Conservation (phyloP, 2,329 filamentous ascomycete genomes). For the Paraphoma sp. region DNA sequence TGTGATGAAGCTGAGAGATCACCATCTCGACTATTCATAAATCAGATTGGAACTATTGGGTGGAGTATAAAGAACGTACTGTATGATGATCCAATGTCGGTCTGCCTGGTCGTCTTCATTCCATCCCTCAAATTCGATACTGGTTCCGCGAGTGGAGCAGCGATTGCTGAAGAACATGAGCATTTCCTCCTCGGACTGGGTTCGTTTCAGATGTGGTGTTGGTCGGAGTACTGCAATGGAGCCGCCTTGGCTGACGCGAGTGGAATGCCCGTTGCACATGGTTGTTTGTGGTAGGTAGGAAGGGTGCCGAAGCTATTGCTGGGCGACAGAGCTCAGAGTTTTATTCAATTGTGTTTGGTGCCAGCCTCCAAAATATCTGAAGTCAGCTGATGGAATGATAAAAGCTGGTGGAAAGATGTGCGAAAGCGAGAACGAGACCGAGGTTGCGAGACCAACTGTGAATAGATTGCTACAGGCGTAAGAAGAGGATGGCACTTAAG, state of each 20-base stretch:
- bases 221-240: constrained; percentile 43
- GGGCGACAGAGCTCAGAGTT: neutral
- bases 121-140: constrained; percentile 35
- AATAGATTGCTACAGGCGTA: neutral
- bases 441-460: neutral
- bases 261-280: constrained; percentile 42
- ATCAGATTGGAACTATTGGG: neutral
- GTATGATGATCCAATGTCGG: constrained; percentile 38
- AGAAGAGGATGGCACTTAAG: neutral
- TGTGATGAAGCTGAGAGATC: constrained; percentile 28
- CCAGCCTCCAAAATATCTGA: too few species aligned
- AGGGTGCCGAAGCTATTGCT: neutral
- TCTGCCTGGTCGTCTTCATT: constrained; percentile 8
- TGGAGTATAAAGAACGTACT: constrained; percentile 22
- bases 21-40: constrained; percentile 33
- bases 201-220: constrained; percentile 9
- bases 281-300: neutral
- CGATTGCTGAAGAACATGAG: constrained; percentile 37
- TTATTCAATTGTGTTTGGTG: too few species aligned
- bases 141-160: constrained; percentile 29
- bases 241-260: constrained; percentile 41
- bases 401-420: neutral
- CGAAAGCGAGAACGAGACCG: neutral
- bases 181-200: constrained; percentile 27
- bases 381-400: neutral